These are phyloP conservation scores for Apophysomyces elegans DNA, from an alignment of 371 early-diverging fungal species.

Conservation along the genomic window DNA sequence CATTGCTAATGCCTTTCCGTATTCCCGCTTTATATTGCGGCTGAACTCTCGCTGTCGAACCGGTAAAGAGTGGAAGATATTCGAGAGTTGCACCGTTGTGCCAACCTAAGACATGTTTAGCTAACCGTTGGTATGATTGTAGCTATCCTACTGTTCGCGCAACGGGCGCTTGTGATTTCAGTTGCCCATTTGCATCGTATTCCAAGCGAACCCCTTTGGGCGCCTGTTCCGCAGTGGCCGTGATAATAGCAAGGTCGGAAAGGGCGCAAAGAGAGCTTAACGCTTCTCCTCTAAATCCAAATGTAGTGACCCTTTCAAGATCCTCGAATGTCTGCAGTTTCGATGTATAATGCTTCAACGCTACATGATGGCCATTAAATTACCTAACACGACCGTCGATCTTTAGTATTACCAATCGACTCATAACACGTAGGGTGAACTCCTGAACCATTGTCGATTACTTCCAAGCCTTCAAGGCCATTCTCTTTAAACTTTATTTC, in stretches of 20 bases:
- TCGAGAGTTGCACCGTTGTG: constrained; percentile 79
- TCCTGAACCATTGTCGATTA: constrained; percentile 89
- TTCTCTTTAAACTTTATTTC: constrained; percentile 84
- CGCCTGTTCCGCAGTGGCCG: constrained; percentile 65
- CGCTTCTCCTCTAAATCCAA: constrained; percentile 91
- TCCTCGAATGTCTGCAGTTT: constrained; percentile 77
- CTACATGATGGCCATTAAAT: constrained; percentile 24
- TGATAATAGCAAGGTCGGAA: constrained; percentile 61
- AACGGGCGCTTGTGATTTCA: constrained; percentile 45
- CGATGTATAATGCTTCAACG: constrained; percentile 80
- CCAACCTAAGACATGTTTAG: constrained; percentile 57
- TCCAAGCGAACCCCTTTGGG: constrained; percentile 75
- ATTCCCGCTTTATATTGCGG: constrained; percentile 82
- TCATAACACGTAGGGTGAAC: constrained; percentile 68
- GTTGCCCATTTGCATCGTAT: constrained; percentile 65
- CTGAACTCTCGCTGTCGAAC: constrained; percentile 90
- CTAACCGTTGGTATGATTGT: neutral
- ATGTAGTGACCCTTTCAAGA: constrained; percentile 65
- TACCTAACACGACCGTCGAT: neutral
- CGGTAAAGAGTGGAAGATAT: constrained; percentile 87
- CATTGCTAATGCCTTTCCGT: constrained; percentile 74
- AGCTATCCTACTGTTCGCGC: constrained; percentile 51
- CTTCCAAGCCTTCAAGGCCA: constrained; percentile 78
- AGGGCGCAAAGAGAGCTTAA: constrained; percentile 80
- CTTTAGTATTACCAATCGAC: constrained; percentile 55